Evolutionary conservation across 805 yeast species (phyloP), one percentile per base, ranked within the genome.

Genomic region (Suhomyces pyralidae): DNA sequence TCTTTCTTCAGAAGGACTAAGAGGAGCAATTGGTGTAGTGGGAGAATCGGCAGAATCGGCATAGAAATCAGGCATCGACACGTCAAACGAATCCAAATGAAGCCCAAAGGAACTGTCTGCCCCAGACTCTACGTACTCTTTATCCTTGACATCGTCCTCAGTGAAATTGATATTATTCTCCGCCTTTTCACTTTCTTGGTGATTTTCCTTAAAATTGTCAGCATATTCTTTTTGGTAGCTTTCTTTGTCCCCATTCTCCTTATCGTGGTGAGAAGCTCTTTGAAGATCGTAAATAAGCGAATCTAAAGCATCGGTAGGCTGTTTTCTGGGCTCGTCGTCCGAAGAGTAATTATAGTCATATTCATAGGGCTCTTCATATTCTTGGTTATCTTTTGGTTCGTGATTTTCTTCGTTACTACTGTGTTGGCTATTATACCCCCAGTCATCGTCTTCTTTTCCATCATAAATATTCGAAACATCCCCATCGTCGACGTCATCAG

Each of bases 251-350:
- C 9, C 32, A 6, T 43, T 38, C 8, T 46, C 54, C 32, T 43
- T 32, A 7, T 32, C 36, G 6, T 32, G 36, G 36, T 32, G 36
- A 5, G 55, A 48, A 30, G 51, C 66, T 51, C 61, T 63, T 47
- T 65, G 63, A 25, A 74, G 58, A 53, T 74, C 77, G 50, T 66
- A 61, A 15, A 74, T 74, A n/a, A 74, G 58, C 5, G 72, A 63
- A 51, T 74, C 78, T 28, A 74, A 57, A 5, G 71, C 70, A 38
- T 64, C 70, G 3, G 70, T 65, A 1, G 36, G 32, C 61, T 55
- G 24, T 57, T 58, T 15, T 53, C 32, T 40, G 40, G 48, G 48
- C 54, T 45, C 42, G 10, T 38, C 42, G 20, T 38, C 42, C 7
- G 42, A 42, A 24, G 17, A 22, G 30, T 42, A 42, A 20, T 24